Base-by-base conservation (phyloP, 345 rosid species). In the Punica granatum region DNA sequence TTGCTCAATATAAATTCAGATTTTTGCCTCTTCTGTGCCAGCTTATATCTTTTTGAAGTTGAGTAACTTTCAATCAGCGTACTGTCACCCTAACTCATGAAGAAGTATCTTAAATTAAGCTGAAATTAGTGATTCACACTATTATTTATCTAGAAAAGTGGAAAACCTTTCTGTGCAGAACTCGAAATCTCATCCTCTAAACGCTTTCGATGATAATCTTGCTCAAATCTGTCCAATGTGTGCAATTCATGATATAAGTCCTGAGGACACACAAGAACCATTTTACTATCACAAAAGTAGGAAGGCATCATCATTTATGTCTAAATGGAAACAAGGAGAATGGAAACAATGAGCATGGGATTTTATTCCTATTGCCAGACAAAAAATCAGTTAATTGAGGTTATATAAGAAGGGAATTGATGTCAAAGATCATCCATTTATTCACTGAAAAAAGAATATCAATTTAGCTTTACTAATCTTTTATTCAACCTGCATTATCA, bases 241-340 rank as follows among this genome's bases (percentile, higher is more conserved):
- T 86, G 96, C 69, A 85, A 78, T 78, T 90, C 96, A 61, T 86
- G 90, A 67, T 90, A 90, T 58, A 90, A 62, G 75, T 90, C 96
- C 96, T 90, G 76, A 66, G 62, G 7, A 15, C 37, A 34, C 39
- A 28, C 36, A 64, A 42, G 62, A 25, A 4, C 37, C 64, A 31
- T 21, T 60, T 63, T 39, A 64, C 31, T 25, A 49, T 2, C 6
- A 8, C 30, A 5, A 56, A 28, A 33, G 49, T 19, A 16, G 30
- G 28, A 31, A 64, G 31, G 59, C 46, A 32, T 33, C 2, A 49
- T 35, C 19, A 67, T 31, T 67, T 39, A 51, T 53, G 37, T 44
- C 35, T 28, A 70, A 34, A 48, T 49, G 18, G 51, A 63, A 43
- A 16, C 33, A 60, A 42, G 23, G 23, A 23, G 56, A 44, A 28